A percentile compares a stretch with the other conserved stretches of the same genome.
phyloP scores from a whole-genome alignment of 73 alveolate species.

The Paramecium bursaria region DNA sequence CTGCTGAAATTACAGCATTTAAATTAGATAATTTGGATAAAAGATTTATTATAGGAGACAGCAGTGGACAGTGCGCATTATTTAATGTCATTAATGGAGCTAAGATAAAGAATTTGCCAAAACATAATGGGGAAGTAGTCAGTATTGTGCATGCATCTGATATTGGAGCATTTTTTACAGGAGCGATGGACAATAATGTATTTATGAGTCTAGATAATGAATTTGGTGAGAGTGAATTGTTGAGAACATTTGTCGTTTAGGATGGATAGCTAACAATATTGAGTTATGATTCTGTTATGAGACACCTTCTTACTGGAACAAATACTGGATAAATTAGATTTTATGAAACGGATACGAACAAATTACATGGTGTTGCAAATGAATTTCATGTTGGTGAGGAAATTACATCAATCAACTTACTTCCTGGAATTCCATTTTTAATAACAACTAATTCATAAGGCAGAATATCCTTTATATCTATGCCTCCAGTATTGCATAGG shows the following conservation, averaged over 20 bases:
- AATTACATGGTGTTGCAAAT: constrained; percentile 62
- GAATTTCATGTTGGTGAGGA: constrained; percentile 62
- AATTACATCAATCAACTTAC: constrained; percentile 55
- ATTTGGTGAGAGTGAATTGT: constrained; percentile 67
- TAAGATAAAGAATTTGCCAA: constrained; percentile 77
- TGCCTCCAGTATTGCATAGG: constrained; percentile 66
- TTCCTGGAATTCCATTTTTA: constrained; percentile 51
- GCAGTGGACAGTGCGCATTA: constrained; percentile 76
- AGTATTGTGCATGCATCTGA: constrained; percentile 63
- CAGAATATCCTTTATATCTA: constrained; percentile 54
- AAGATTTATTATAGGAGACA: constrained; percentile 82
- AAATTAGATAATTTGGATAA: constrained; percentile 78
- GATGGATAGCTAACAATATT: constrained; percentile 61
- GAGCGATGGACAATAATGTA: constrained; percentile 68
- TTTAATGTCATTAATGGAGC: constrained; percentile 80
- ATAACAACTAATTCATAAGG: constrained; percentile 62
- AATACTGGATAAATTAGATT: constrained; percentile 63
- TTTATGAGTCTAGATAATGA: constrained; percentile 71
- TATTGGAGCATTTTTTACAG: constrained; percentile 62
- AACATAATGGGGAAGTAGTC: constrained; percentile 66
- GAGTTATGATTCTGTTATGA: constrained; percentile 62
- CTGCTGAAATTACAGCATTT: constrained; percentile 81
- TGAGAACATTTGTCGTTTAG: constrained; percentile 40
- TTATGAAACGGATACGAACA: constrained; percentile 68
- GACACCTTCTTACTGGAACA: constrained; percentile 61